phyloP scores from a whole-genome alignment of 179 eudicot genomes.

The Silene coronaria region DNA sequence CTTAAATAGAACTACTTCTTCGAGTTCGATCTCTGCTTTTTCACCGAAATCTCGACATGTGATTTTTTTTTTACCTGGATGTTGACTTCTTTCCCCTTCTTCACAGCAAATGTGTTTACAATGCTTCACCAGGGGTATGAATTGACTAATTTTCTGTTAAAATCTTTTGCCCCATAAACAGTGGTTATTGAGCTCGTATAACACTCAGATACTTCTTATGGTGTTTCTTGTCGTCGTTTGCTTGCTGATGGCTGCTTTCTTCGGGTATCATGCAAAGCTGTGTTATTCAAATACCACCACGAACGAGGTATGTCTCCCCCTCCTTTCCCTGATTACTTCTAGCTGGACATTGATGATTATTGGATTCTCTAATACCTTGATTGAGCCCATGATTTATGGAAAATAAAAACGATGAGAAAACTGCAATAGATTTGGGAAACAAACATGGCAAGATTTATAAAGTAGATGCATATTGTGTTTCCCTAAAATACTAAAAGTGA shows the following conservation, averaged over 20 bases:
- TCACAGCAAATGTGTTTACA: constrained; percentile 4
- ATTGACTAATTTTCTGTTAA: constrained; percentile 14
- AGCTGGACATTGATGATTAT: neutral
- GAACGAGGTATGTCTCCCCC: constrained; percentile 57
- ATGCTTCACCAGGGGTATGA: neutral
- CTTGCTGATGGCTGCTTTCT: constrained; percentile 80
- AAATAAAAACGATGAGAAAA: too few relatives aligned
- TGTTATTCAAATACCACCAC: constrained; percentile 83
- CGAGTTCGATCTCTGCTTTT: neutral
- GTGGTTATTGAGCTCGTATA: constrained; percentile 83
- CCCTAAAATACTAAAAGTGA: neutral
- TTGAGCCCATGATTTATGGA: neutral
- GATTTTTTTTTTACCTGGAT: neutral
- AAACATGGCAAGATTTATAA: neutral
- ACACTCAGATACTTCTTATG: constrained; percentile 83
- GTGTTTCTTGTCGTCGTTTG: constrained; percentile 83
- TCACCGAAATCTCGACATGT: neutral
- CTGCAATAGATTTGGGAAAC: neutral
- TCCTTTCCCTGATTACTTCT: constrained; percentile 12
- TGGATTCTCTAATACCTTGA: neutral
- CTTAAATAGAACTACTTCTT: neutral
- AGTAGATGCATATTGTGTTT: neutral
- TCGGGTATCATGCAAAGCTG: constrained; percentile 76
- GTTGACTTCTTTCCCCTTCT: neutral
- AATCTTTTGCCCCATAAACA: constrained; percentile 27